A percentile compares a stretch with the other conserved stretches of the same genome.
Evolutionary conservation across 192 early-diverging fungal species (phyloP).

Genomic region (Entomortierella lignicola): DNA sequence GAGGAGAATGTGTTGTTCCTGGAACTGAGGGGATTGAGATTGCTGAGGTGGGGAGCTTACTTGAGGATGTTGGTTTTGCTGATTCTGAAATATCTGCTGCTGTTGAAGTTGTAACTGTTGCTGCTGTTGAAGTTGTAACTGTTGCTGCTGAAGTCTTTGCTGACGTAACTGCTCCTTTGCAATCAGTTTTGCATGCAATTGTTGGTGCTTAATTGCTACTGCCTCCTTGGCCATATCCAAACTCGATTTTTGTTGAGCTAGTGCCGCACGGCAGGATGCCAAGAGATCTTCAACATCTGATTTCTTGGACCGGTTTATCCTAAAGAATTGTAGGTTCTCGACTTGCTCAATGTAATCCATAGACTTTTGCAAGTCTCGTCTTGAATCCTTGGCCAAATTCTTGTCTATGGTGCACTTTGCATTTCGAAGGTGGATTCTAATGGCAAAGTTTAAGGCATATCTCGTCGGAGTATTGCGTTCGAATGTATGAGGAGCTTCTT

Average conservation of each 20-base stretch:
- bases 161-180: conserved; percentile 21
- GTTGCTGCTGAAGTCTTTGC: conserved; percentile 10
- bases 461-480: conserved; percentile 39
- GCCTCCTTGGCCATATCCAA: conserved; percentile 51
- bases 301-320: conserved; percentile 46
- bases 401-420: conserved; percentile 35
- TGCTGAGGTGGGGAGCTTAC: neutral
- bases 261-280: conserved; percentile 35
- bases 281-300: conserved; percentile 43
- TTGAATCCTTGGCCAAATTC: conserved; percentile 36
- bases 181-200: conserved; percentile 32
- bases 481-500: conserved; percentile 35
- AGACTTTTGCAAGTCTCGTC: conserved; percentile 38
- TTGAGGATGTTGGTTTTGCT: neutral
- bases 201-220: conserved; percentile 29
- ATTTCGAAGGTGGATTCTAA: conserved; percentile 50
- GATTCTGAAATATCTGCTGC: neutral
- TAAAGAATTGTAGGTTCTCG: conserved; percentile 50
- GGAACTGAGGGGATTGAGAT: conserved; percentile 4
- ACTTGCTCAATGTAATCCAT: conserved; percentile 51
- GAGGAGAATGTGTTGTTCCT: conserved; percentile 17
- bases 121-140: conserved; percentile 6
- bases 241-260: conserved; percentile 48
- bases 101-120: conserved; percentile 6
- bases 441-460: conserved; percentile 50